Conservation (phyloP, 352 stramenopile genomes). For the Phytophthora colocasiae region DNA sequence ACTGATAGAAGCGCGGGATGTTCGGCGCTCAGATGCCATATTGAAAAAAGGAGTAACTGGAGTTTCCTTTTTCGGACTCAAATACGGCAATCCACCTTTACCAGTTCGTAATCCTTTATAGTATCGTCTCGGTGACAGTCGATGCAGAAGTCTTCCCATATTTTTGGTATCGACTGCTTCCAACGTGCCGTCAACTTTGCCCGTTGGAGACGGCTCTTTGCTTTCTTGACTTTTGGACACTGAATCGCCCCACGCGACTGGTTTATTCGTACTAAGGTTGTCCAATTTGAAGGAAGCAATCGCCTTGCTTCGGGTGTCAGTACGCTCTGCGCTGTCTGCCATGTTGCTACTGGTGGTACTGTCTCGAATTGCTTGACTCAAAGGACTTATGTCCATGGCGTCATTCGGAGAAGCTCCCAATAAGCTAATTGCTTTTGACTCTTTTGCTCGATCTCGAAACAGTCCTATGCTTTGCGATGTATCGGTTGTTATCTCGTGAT, state of each 20-base stretch:
- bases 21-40: conserved; percentile 19
- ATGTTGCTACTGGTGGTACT: conserved; percentile 1
- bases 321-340: background rate
- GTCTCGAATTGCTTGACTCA: conserved; percentile 21
- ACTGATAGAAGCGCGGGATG: conserved; percentile 1
- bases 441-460: conserved; percentile 4
- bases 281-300: conserved; percentile 24
- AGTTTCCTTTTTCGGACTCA: conserved; percentile 25
- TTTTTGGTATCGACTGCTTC: conserved; percentile 24
- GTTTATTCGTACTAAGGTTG: conserved; percentile 19
- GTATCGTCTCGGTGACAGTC: conserved; percentile 32
- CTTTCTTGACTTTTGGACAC: conserved; percentile 16
- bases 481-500: conserved; percentile 18
- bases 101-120: conserved; percentile 22
- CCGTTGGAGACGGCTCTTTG: background rate
- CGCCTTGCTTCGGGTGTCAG: background rate
- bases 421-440: conserved; percentile 2
- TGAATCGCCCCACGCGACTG: conserved; percentile 26
- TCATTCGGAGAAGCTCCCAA: conserved; percentile 8
- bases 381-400: conserved; percentile 19
- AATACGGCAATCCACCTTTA: conserved; percentile 13
- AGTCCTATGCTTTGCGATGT: background rate
- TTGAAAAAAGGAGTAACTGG: conserved; percentile 21
- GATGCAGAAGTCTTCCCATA: conserved; percentile 30
- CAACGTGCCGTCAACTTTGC: conserved; percentile 4